A percentile compares a stretch with the other conserved stretches of the same genome.
Conservation (phyloP, 106 monocot species). For the Ottelia alismoides region DNA sequence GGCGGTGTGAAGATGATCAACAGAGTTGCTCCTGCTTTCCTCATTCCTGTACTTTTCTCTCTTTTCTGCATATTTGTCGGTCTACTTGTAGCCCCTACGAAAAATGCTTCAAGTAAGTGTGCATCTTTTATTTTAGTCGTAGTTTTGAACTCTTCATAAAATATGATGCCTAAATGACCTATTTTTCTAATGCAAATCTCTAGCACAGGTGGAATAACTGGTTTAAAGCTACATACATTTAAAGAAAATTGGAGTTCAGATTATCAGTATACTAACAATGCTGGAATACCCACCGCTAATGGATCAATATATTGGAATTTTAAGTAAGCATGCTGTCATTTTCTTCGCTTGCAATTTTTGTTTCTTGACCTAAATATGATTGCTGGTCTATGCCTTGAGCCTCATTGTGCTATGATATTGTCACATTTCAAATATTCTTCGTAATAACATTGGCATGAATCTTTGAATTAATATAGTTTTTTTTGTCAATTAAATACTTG, state of each 20-base stretch:
- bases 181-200: slow-evolving; percentile 7
- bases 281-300: slow-evolving; percentile 67
- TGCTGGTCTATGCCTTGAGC: background rate
- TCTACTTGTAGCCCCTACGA: slow-evolving; percentile 59
- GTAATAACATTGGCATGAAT: too few relatives aligned
- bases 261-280: slow-evolving; percentile 85
- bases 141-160: background rate
- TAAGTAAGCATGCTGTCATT: slow-evolving; percentile 32
- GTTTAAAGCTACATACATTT: slow-evolving; percentile 58
- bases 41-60: slow-evolving; percentile 81
- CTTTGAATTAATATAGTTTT: too few relatives aligned
- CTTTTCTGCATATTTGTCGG: slow-evolving; percentile 94
- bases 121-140: background rate
- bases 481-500: too few relatives aligned
- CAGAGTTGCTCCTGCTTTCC: slow-evolving; percentile 87
- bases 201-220: slow-evolving; percentile 72
- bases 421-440: background rate
- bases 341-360: background rate
- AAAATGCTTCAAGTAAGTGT: slow-evolving; percentile 68
- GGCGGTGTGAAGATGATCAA: slow-evolving; percentile 98
- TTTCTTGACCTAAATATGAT: background rate
- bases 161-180: background rate
- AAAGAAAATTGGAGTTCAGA: slow-evolving; percentile 83
- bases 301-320: slow-evolving; percentile 90
- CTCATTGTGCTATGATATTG: background rate